Evolutionary conservation across 495 filamentous ascomycete species (phyloP).

Genomic region (Aspergillus egyptiacus): DNA sequence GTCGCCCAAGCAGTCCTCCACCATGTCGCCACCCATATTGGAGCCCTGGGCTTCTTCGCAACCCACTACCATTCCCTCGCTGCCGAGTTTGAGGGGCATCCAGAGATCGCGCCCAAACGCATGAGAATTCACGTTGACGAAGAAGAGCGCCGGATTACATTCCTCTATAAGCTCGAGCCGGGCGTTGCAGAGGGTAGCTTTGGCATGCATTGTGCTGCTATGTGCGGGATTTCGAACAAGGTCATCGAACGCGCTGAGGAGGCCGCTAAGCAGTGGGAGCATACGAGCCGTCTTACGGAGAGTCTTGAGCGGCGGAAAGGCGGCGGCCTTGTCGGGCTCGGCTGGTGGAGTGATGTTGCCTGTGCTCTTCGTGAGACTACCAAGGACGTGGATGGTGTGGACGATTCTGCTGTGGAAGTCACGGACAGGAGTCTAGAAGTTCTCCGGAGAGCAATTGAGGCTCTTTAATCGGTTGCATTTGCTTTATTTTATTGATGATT

Average conservation of each 20-base stretch:
- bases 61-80: conserved; percentile 97
- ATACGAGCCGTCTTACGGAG: conserved; percentile 83
- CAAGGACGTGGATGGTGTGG: conserved; percentile 30
- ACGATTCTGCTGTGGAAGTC: conserved; percentile 34
- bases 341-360: conserved; percentile 85
- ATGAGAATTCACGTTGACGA: conserved; percentile 97
- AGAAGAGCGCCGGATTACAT: conserved; percentile 73
- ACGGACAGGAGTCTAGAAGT: conserved; percentile 58
- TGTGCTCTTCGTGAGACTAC: conserved; percentile 61
- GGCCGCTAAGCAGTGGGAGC: conserved; percentile 93
- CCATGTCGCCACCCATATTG: conserved; percentile 87
- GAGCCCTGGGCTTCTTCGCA: conserved; percentile 93
- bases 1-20: conserved; percentile 96
- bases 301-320: conserved; percentile 73
- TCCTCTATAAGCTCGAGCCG: conserved; percentile 90
- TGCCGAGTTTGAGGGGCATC: conserved; percentile 79
- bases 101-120: conserved; percentile 75
- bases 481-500: conserved; percentile 2
- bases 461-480: conserved; percentile 42
- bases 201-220: conserved; percentile 97
- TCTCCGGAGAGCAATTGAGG: conserved; percentile 69
- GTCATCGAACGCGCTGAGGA: conserved; percentile 83
- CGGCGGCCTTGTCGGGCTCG: conserved; percentile 75
- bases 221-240: conserved; percentile 85
- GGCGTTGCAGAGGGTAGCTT: conserved; percentile 97